Evolutionary conservation across 1,284 basidiomycete species (phyloP).

Genomic region (Butyriboletus pseudospeciosus): DNA sequence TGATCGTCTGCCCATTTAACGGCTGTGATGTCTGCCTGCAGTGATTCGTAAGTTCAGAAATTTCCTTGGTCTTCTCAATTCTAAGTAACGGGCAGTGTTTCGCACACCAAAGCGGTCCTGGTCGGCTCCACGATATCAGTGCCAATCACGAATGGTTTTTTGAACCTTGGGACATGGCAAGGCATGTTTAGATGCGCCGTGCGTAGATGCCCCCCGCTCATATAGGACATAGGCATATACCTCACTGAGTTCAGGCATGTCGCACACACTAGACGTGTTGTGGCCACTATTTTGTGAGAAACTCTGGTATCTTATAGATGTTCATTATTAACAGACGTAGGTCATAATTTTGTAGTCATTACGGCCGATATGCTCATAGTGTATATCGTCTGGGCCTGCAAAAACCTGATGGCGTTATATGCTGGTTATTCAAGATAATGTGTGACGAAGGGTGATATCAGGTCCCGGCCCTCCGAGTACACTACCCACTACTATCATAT

Average conservation of each 20-base stretch:
- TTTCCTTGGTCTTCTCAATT: not conserved
- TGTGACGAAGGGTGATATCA: too few relatives aligned
- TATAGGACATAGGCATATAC: conserved; percentile 59
- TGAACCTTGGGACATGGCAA: conserved; percentile 92
- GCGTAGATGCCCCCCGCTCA: conserved; percentile 1
- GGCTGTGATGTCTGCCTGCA: conserved; percentile 24
- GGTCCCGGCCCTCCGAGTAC: too few relatives aligned
- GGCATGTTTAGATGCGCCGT: conserved; percentile 38
- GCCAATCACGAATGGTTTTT: conserved; percentile 77
- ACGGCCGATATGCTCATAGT: too few relatives aligned
- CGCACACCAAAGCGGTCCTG: conserved; percentile 86
- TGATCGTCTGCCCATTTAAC: conserved; percentile 9
- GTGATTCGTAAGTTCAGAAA: conserved; percentile 61
- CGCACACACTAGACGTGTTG: conserved; percentile 63
- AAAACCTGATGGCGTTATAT: too few relatives aligned
- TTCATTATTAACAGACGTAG: conserved; percentile 5
- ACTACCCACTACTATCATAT: too few relatives aligned
- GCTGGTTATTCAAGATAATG: too few relatives aligned
- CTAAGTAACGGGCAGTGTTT: conserved; percentile 51
- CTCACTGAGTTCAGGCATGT: conserved; percentile 74
- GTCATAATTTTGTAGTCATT: conserved; percentile 1
- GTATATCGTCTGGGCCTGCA: too few relatives aligned
- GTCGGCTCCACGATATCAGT: conserved; percentile 79
- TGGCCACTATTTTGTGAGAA: conserved; percentile 78
- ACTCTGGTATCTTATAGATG: not conserved